phyloP scores from a whole-genome alignment of 441 rosid species.

The Erysimum cheiri region DNA sequence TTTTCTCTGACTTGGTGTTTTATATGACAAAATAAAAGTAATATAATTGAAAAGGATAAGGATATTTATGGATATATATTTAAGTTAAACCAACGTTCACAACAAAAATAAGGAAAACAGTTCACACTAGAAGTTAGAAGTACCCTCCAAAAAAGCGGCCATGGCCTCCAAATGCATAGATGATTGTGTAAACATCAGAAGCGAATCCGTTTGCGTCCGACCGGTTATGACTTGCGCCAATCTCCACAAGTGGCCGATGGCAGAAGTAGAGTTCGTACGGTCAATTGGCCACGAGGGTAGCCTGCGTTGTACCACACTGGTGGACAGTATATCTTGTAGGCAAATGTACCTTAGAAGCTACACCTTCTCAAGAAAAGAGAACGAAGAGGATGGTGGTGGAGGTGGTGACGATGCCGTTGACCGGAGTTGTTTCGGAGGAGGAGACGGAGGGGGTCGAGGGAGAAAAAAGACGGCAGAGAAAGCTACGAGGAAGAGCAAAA shows the following conservation, averaged over 20 bases:
- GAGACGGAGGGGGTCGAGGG: not conserved
- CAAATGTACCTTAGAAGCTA: slow-evolving; percentile 41
- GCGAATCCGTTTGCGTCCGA: not conserved
- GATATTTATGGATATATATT: not conserved
- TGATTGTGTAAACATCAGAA: slow-evolving; percentile 5
- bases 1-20: slow-evolving; percentile 29
- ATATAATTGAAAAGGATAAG: not conserved
- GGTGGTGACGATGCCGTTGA: not conserved
- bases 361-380: slow-evolving; percentile 30
- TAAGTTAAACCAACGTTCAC: slow-evolving; percentile 1
- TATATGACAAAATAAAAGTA: not conserved
- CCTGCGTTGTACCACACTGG: not conserved
- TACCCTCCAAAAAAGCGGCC: slow-evolving; percentile 4
- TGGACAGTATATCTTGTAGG: slow-evolving; percentile 28
- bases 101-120: not conserved
- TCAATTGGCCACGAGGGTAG: slow-evolving; percentile 22
- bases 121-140: not conserved
- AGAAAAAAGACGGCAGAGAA: not conserved
- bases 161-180: slow-evolving; percentile 30
- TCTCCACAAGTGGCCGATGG: slow-evolving; percentile 35
- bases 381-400: not conserved
- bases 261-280: slow-evolving; percentile 33
- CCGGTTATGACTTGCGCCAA: slow-evolving; percentile 3
- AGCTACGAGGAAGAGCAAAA: slow-evolving; percentile 14
- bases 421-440: not conserved